Base-by-base conservation (phyloP, 495 filamentous ascomycete genomes). In the Xylaria castorea region DNA sequence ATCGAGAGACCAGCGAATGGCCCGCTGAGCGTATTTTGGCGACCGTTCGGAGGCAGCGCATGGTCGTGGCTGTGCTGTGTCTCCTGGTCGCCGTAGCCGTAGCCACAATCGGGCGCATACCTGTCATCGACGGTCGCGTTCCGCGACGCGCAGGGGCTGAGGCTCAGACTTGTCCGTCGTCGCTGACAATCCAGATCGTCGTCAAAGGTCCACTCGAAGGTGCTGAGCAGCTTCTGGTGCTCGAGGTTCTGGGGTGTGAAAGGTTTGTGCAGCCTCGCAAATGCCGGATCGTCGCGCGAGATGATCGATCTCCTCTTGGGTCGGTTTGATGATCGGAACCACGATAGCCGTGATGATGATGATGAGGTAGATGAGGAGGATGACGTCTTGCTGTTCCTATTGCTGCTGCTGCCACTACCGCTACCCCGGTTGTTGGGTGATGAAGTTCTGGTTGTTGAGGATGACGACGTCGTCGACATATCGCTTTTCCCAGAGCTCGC, bases 241-340 rank as follows among this genome's bases (percentile, higher is more conserved):
- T 76, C 77, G 36, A 78, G 66, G 57, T 79, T 79, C 61, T 79
- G 75, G 18, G 66, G 72, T 3, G 76, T 79, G 72, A 79, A 76
- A 11, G 74, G 76, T 25, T 73, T 75, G 63, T 79, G 71, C 18
- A 78, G 66, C 57, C 75, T 62, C 22, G 64, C 38, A 20, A 66
- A 71, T 50, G 70, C 70, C 4, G 70, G 70, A 36, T 71, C 70
- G 38, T 71, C 70, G 34, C 36, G n/a, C 25, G 62, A 71, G 70
- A 71, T 57, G 57, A 61, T 71, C 9, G 68, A 71, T 38, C 34
- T 63, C 27, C 48, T 65, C 70, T 71, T 66, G 14, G 70, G 1
- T 38, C 46, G 46, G 22, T 20, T 11, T 9, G 70, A 64, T n/a
- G 70, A 66, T 16, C 70, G 70, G 48, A 71, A 66, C 70, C 70